phyloP scores from a whole-genome alignment of 805 yeast species.

The Kodamaea kaohsiungensis region DNA sequence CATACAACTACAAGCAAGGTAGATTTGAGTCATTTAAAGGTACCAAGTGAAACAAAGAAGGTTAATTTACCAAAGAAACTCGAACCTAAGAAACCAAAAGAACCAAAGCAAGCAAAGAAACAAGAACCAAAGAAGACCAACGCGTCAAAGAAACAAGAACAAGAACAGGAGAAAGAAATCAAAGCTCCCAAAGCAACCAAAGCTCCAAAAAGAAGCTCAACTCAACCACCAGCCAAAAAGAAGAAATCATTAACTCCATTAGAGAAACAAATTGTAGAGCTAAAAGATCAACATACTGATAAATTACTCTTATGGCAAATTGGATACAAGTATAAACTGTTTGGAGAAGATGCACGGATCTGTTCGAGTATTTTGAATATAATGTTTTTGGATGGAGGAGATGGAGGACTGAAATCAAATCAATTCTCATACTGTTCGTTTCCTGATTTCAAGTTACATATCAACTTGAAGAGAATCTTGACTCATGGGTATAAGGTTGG shows the following conservation, averaged over 20 bases:
- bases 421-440: conserved; percentile 81
- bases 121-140: not conserved
- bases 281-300: conserved; percentile 62
- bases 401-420: conserved; percentile 51
- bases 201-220: not conserved
- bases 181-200: conserved; percentile 3
- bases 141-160: not conserved
- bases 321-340: conserved; percentile 89
- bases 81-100: conserved; percentile 27
- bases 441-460: conserved; percentile 73
- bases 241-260: conserved; percentile 55
- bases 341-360: conserved; percentile 76
- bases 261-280: conserved; percentile 71
- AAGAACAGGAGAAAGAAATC: not conserved
- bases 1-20: not conserved
- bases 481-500: conserved; percentile 79
- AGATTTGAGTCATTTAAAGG: not conserved
- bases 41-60: not conserved
- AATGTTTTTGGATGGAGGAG: conserved; percentile 72
- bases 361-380: conserved; percentile 70
- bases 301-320: conserved; percentile 81
- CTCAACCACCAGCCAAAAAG: conserved; percentile 1
- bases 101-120: conserved; percentile 7
- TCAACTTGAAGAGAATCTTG: conserved; percentile 74
- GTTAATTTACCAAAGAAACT: conserved; percentile 6